These are phyloP conservation scores for Hanseniaspora jakobsenii DNA, from an alignment of 805 yeast genomes.

Conservation along the genomic window DNA sequence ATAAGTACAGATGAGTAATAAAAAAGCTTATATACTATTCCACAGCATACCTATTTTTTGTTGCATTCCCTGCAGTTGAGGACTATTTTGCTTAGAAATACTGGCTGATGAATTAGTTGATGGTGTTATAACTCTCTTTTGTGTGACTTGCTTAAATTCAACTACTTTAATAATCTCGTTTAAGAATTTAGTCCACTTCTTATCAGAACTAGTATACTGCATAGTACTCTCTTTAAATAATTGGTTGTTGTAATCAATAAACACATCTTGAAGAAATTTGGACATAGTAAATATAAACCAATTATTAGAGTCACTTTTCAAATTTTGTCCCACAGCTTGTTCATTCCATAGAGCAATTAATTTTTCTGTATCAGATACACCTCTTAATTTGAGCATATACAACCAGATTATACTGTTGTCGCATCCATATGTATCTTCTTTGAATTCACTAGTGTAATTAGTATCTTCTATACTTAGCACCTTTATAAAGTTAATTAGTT, in stretches of 20 bases:
- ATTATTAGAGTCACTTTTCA: conserved; percentile 13
- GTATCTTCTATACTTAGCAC: background rate
- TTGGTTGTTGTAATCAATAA: conserved; percentile 12
- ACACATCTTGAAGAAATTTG: background rate
- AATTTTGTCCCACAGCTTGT: conserved; percentile 21
- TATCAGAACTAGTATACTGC: conserved; percentile 17
- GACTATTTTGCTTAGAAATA: background rate
- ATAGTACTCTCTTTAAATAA: conserved; percentile 2
- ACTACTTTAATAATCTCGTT: conserved; percentile 21
- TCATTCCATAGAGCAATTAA: conserved; percentile 24
- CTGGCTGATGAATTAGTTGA: background rate
- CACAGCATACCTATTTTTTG: conserved; percentile 21
- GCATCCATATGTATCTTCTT: conserved; percentile 22
- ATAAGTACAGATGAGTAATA: conserved; percentile 20
- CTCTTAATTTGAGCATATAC: conserved; percentile 23
- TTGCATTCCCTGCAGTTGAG: conserved; percentile 15
- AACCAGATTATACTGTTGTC: conserved; percentile 26
- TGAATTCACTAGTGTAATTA: conserved; percentile 31
- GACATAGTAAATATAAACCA: conserved; percentile 14
- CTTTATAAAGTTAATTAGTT: background rate
- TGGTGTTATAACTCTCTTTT: conserved; percentile 14
- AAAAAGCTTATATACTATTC: conserved; percentile 18
- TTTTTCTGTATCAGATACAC: conserved; percentile 15
- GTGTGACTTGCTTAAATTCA: conserved; percentile 17
- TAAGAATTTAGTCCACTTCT: conserved; percentile 26